phyloP scores from a whole-genome alignment of 2,329 filamentous ascomycete genomes.

The Fusarium nematophilum region DNA sequence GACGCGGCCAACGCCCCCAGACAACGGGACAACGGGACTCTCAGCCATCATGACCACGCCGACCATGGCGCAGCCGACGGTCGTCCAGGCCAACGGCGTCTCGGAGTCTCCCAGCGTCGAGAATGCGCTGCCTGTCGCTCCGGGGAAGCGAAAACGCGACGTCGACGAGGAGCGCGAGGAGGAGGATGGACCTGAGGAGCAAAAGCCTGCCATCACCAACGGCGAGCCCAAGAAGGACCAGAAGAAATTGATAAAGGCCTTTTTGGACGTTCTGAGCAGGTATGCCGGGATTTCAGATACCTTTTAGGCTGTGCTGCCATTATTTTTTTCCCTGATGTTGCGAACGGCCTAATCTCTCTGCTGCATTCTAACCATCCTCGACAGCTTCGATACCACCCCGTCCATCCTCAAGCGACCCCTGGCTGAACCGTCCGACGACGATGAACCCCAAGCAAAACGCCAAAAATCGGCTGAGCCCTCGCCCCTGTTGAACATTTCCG shows the following conservation, averaged over 20 bases:
- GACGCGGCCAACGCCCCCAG: conserved; percentile 49
- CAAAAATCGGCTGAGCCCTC: conserved; percentile 64
- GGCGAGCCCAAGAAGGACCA: conserved; percentile 45
- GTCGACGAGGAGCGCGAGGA: conserved; percentile 53
- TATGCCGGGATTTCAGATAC: conserved; percentile 42
- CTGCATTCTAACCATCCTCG: conserved; percentile 45
- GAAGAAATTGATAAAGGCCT: conserved; percentile 53
- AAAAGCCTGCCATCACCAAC: conserved; percentile 40
- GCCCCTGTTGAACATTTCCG: conserved; percentile 59
- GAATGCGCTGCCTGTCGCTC: conserved; percentile 48
- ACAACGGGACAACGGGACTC: conserved; percentile 37
- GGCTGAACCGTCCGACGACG: conserved; percentile 54
- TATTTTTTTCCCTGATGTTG: conserved; percentile 5
- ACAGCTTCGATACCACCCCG: conserved; percentile 65
- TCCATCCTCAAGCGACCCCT: conserved; percentile 67
- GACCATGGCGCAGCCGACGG: conserved; percentile 57
- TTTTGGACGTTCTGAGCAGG: conserved; percentile 53
- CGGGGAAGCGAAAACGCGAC: conserved; percentile 71
- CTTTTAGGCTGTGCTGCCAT: conserved; percentile 20
- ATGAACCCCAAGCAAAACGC: conserved; percentile 69
- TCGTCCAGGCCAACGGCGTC: conserved; percentile 55
- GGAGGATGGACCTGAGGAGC: conserved; percentile 44
- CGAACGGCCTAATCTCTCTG: conserved; percentile 12
- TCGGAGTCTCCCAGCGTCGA: conserved; percentile 50
- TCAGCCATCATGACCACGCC: conserved; percentile 41